A percentile compares a stretch with the other conserved stretches of the same genome.
These are phyloP conservation scores for Apiotrichum domesticum DNA, from an alignment of 1,284 basidiomycete genomes.

Conservation along the genomic window DNA sequence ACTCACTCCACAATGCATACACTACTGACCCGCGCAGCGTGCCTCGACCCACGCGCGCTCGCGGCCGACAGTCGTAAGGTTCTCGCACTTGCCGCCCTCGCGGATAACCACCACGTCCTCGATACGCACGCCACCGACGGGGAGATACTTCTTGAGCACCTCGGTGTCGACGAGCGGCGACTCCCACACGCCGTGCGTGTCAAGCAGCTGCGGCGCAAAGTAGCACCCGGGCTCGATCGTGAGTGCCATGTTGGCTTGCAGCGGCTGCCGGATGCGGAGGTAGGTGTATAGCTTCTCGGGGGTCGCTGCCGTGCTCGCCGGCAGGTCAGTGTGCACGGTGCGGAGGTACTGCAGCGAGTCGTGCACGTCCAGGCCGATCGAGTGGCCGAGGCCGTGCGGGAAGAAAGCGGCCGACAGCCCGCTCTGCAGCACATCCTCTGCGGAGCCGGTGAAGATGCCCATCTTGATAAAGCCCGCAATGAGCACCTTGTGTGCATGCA, in stretches of 20 bases:
- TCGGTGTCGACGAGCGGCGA: conserved; percentile 66
- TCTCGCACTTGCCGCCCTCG: conserved; percentile 57
- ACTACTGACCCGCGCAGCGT: conserved; percentile 58
- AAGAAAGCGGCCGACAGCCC: conserved; percentile 78
- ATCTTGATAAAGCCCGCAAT: conserved; percentile 71
- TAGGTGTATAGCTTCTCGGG: conserved; percentile 63
- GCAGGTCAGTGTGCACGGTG: conserved; percentile 25
- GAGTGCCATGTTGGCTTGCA: conserved; percentile 74
- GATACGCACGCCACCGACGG: conserved; percentile 79
- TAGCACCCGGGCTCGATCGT: conserved; percentile 78
- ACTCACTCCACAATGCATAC: too few species aligned
- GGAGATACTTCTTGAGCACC: conserved; percentile 64
- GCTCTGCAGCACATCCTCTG: conserved; percentile 63
- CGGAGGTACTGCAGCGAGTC: conserved; percentile 48
- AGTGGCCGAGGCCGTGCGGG: conserved; percentile 83
- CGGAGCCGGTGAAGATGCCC: conserved; percentile 66
- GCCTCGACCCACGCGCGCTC: conserved; percentile 71
- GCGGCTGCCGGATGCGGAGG: conserved; percentile 64
- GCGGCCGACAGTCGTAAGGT: conserved; percentile 70
- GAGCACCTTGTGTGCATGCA: conserved; percentile 69
- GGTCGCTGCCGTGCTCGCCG: conserved; percentile 46
- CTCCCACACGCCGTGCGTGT: conserved; percentile 53
- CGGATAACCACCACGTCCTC: conserved; percentile 80
- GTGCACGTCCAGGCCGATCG: conserved; percentile 81
- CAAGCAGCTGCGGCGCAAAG: conserved; percentile 71